Percentiles rank a stretch among this genome's conserved stretches.
phyloP scores from a whole-genome alignment of 352 stramenopile species.

The Globisporangium alternatum region DNA sequence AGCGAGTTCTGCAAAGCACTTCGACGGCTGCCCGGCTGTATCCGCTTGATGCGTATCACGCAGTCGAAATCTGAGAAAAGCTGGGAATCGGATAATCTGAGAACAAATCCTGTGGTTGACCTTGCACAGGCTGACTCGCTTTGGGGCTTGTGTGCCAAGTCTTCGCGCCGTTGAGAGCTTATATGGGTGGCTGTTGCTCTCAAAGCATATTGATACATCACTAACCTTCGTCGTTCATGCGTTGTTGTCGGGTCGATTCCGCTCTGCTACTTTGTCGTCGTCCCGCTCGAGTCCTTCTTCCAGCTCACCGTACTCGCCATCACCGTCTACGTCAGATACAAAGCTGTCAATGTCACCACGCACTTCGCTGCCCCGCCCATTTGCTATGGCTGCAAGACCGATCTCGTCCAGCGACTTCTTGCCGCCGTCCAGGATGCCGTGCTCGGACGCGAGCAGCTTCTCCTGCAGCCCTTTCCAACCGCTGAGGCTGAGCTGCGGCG shows the following conservation, averaged over 20 bases:
- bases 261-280: neutral
- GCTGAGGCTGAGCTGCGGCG: slow-evolving; percentile 28
- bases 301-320: neutral
- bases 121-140: neutral
- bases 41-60: slow-evolving; percentile 8
- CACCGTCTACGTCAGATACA: neutral
- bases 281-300: neutral
- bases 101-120: neutral
- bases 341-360: neutral
- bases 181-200: neutral
- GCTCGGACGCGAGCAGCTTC: slow-evolving; percentile 30
- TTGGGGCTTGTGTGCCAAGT: neutral
- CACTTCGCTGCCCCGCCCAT: neutral
- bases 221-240: neutral
- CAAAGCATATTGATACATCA: no score
- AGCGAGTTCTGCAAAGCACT: slow-evolving; percentile 3
- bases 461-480: slow-evolving; percentile 53
- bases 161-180: neutral
- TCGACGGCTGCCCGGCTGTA: no score
- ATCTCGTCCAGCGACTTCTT: neutral
- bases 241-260: neutral
- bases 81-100: slow-evolving; percentile 1
- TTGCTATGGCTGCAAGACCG: neutral
- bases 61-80: neutral
- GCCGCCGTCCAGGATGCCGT: slow-evolving; percentile 8